These are phyloP conservation scores for Pythium myriotylum DNA, from an alignment of 352 stramenopile species.

Conservation along the genomic window DNA sequence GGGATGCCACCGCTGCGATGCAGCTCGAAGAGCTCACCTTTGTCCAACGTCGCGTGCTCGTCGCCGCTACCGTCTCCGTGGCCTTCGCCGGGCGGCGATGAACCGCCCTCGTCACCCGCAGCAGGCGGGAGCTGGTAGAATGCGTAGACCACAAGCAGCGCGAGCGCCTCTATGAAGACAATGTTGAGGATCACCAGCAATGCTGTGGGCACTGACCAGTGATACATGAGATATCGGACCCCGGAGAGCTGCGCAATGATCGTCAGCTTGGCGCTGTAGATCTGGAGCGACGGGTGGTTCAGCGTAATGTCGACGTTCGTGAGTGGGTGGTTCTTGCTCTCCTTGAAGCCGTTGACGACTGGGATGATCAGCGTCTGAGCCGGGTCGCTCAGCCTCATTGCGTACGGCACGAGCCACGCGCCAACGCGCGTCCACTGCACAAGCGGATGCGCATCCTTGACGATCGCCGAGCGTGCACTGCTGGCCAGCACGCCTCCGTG, in stretches of 20 bases:
- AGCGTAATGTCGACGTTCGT: constrained; percentile 53
- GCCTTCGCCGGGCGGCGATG: constrained; percentile 1
- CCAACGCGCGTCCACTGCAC: constrained; percentile 52
- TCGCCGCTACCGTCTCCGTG: constrained; percentile 3
- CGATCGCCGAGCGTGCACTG: constrained; percentile 60
- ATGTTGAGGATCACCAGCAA: constrained; percentile 80
- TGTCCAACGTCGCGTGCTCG: constrained; percentile 25
- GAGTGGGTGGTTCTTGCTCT: constrained; percentile 56
- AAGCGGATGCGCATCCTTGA: constrained; percentile 62
- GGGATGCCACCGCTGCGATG: constrained; percentile 31
- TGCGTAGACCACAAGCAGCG: constrained; percentile 66
- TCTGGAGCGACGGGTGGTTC: constrained; percentile 71
- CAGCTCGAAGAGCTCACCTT: constrained; percentile 29
- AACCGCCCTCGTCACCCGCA: neutral
- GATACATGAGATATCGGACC: constrained; percentile 86
- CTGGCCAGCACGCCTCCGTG: constrained; percentile 36
- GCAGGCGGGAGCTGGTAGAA: constrained; percentile 54
- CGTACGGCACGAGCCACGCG: constrained; percentile 57
- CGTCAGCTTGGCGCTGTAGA: constrained; percentile 74
- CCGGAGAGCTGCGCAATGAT: constrained; percentile 83
- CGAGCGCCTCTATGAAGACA: constrained; percentile 68
- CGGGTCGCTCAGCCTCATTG: constrained; percentile 57
- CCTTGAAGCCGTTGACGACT: constrained; percentile 70
- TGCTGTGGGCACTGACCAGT: constrained; percentile 77
- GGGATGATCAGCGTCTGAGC: constrained; percentile 54